Percentiles rank a stretch among this genome's conserved stretches.
These are phyloP conservation scores for Starmera quercuum DNA, from an alignment of 805 yeast species.

Conservation along the genomic window DNA sequence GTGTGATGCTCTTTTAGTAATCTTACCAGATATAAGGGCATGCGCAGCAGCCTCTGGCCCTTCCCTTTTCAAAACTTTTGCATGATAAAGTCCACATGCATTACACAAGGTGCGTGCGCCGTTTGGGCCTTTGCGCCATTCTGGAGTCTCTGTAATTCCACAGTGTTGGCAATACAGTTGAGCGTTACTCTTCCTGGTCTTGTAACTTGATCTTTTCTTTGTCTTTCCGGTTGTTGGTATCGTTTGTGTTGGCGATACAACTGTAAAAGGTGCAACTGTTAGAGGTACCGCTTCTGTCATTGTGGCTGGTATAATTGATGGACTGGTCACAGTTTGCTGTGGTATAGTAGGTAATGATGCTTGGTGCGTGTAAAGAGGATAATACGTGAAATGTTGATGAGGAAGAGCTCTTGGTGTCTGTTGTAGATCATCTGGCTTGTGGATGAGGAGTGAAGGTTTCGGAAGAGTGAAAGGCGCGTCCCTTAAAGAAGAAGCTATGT, in stretches of 20 bases:
- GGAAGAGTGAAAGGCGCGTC: no score
- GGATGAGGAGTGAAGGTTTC: no score
- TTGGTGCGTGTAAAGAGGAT: no score
- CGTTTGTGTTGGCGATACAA: not conserved
- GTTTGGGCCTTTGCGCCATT: constrained; percentile 78
- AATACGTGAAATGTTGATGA: no score
- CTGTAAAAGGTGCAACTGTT: not conserved
- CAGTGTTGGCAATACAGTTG: constrained; percentile 36
- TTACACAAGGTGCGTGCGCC: constrained; percentile 74
- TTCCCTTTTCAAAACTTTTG: constrained; percentile 50
- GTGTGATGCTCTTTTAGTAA: constrained; percentile 3
- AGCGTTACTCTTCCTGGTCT: constrained; percentile 2
- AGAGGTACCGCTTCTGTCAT: no score
- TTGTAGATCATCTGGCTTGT: no score
- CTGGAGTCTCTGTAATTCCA: constrained; percentile 58
- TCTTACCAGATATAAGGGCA: constrained; percentile 11
- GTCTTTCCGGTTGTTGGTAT: not conserved
- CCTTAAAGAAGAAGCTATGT: no score
- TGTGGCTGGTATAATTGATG: no score
- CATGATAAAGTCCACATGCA: constrained; percentile 75
- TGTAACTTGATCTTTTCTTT: not conserved
- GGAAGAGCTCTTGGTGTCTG: no score
- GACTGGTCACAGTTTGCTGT: no score
- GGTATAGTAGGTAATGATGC: no score
- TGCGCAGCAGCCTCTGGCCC: constrained; percentile 21